Base-by-base conservation (phyloP, 768 basidiomycete species). In the Kwoniella sp. region DNA sequence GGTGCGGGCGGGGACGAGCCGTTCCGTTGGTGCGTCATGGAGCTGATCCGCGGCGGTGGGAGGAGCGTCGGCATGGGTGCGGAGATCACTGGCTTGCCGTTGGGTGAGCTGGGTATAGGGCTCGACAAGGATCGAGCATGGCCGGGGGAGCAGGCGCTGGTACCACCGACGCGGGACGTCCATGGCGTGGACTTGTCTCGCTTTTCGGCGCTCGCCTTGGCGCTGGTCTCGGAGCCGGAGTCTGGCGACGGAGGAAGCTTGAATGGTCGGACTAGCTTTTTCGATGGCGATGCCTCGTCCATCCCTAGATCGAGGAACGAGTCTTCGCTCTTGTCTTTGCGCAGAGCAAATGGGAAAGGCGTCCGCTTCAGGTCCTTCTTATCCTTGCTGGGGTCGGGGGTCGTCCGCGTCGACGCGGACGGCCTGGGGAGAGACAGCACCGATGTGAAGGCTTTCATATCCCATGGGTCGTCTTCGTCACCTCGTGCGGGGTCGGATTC, bases 391-490 rank as follows among this genome's bases (percentile, higher is more conserved):
- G 23, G 37, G 17, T 36, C 36, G 41, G 3, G 8, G 15, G 15
- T 17, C 37, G 46, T 20, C 36, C 22, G n/a, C 22, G 23, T 19
- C 20, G 12, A 8, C 28, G 15, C 19, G 5, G n/a, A 7, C 25
- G 53, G 43, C 29, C 58, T 57, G 11, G 55, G 48, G 25, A 64
- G 29, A 29, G 36, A 34, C 41, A 65, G 33, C 1, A 69, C 60
- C 17, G 54, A 58, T 14, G 59, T 66, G 55, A 66, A 61, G 12
- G 38, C 38, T 19, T 60, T 53, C 67, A 61, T 69, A 4, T 47
- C 66, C 66, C 66, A 64, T 25, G 15, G 42, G 12, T 36, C 46
- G 25, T 26, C 46, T 25, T 51, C 53, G 7, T 40, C 46, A 5
- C 20, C 19, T 33, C n/a, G n/a, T n/a, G n/a, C n/a, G n/a, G n/a